Percentiles rank a stretch among this genome's conserved stretches.
These are phyloP conservation scores for Penicillium sclerotiorum DNA, from an alignment of 2,329 filamentous ascomycete species.

Conservation along the genomic window DNA sequence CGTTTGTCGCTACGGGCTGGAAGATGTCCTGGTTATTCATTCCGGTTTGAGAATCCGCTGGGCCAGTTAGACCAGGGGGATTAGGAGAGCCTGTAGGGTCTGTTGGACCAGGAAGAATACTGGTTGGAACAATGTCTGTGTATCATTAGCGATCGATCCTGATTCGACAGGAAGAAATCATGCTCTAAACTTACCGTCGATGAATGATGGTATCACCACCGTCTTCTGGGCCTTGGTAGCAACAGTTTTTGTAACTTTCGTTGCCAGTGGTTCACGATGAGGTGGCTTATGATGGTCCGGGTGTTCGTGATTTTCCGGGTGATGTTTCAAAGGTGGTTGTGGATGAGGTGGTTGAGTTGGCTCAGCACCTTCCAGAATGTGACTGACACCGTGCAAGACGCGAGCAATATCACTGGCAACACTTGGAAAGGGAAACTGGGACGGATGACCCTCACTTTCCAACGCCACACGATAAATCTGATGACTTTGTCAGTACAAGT, in stretches of 20 bases:
- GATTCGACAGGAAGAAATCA: no score
- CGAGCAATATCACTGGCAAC: constrained; percentile 18
- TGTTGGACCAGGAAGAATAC: neutral
- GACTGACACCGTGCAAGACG: constrained; percentile 20
- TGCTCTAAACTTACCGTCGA: no score
- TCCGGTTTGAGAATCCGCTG: constrained; percentile 1
- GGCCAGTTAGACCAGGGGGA: neutral
- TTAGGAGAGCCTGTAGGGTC: neutral
- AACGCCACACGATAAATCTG: constrained; percentile 36
- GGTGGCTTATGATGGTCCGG: neutral
- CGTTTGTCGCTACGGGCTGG: constrained; percentile 41
- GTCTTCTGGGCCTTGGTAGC: no score
- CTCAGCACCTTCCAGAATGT: constrained; percentile 14
- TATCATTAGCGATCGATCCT: no score
- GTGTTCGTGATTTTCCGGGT: neutral
- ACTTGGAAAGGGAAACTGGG: constrained; percentile 31
- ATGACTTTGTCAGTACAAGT: neutral
- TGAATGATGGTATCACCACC: no score
- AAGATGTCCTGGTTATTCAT: constrained; percentile 48
- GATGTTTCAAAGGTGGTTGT: constrained; percentile 1
- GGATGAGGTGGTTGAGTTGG: constrained; percentile 2
- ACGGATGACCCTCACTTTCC: constrained; percentile 34
- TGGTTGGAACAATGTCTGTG: no score
- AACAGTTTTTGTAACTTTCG: neutral
- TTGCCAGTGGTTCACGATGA: neutral